Evolutionary conservation across 768 basidiomycete genomes (phyloP), one percentile per base, ranked within the genome.

Genomic region (Dacryopinax primogenitus): DNA sequence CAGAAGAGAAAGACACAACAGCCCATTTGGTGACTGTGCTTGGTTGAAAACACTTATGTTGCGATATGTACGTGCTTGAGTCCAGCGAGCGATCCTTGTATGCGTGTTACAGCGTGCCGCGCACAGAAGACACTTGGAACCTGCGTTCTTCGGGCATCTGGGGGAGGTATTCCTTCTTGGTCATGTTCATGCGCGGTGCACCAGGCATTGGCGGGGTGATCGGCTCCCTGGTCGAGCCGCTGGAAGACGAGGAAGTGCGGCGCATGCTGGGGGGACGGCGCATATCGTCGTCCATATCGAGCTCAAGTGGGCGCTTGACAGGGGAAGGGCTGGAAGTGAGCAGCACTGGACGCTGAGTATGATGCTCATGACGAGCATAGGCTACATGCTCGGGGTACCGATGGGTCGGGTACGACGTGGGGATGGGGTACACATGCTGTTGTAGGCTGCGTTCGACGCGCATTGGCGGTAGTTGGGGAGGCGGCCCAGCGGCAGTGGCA

Each of bases 1-100:
- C 2, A 30, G 13, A 6, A 58, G 32, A 58, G 18, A 15, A 47
- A 12, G 51, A 58, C 9, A 58, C 23, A 13, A 30, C 26, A 58
- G 51, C 26, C 11, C 51, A 3, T 6, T 30, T 58, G 45, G 37
- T 58, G 4, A 13, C 11, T 58, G 51, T 32, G 30, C 7, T 23
- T 23, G 3, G 16, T 18, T 18, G 41, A 4, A 44, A 18, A n/a
- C n/a, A n/a, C 41, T 44, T 44, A 23, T 37, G 36, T 44, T n/a
- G 41, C 41, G 51, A 28, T 58, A 58, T 58, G 23, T 58, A 58
- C 51, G 51, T 58, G 51, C 11, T 26, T 58, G 51, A 32, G 18
- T 6, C 4, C 32, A 4, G 26, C 51, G 3, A 26, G 51, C 3
- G 15, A 18, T 9, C 3, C 4, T 11, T 26, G 45, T 28, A n/a